Conservation (phyloP, 164 flowering plant species). For the Tetracentron sinense region DNA sequence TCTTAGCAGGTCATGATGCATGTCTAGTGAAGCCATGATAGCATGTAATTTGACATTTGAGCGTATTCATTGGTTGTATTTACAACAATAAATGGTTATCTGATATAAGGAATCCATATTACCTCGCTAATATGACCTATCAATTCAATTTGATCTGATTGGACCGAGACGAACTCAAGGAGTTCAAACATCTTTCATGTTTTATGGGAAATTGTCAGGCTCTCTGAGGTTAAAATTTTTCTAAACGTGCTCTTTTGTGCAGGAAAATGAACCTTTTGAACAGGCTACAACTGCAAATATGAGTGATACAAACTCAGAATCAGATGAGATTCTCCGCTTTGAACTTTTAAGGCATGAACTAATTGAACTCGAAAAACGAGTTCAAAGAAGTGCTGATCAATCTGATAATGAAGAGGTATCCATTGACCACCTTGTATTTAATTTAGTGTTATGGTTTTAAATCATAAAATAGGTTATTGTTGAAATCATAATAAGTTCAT, state of each 20-base stretch:
- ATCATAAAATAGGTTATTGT: too few species aligned
- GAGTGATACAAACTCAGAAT: conserved; percentile 33
- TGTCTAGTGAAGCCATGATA: too few species aligned
- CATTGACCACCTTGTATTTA: not conserved
- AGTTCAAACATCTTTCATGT: not conserved
- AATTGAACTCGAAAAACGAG: conserved; percentile 85
- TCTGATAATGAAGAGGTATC: conserved; percentile 67
- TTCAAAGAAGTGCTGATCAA: conserved; percentile 66
- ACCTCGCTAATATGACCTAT: not conserved
- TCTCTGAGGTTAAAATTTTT: conserved; percentile 4
- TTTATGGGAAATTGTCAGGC: conserved; percentile 1
- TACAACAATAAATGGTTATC: not conserved
- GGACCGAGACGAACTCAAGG: too few species aligned
- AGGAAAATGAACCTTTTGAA: conserved; percentile 39
- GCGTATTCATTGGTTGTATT: not conserved
- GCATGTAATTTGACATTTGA: not conserved
- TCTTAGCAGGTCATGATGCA: too few species aligned
- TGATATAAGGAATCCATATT: not conserved
- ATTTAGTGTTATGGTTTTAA: too few species aligned
- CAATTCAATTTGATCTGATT: not conserved
- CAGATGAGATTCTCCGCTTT: conserved; percentile 73
- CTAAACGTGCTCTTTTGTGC: conserved; percentile 14
- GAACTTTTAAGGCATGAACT: conserved; percentile 75
- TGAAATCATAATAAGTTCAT: too few species aligned
- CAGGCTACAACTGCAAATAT: conserved; percentile 18